Evolutionary conservation across 2,329 filamentous ascomycete genomes (phyloP).

Genomic region (Rhynchosporium graminicola): DNA sequence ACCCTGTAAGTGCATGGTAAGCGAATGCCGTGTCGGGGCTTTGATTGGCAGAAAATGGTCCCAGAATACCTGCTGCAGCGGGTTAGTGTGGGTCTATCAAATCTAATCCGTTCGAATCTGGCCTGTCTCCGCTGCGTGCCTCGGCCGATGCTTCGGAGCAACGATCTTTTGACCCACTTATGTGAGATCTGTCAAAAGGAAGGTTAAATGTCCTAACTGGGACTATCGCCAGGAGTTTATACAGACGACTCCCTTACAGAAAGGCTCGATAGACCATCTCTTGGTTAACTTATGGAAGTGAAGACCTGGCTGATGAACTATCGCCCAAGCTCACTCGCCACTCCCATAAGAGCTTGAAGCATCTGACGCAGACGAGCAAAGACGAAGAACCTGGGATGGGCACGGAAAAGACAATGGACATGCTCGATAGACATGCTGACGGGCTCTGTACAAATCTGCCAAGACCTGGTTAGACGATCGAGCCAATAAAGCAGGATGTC

Average conservation of each 20-base stretch:
- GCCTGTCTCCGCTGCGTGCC: neutral
- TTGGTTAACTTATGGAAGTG: neutral
- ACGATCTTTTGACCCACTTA: neutral
- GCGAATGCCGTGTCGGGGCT: neutral
- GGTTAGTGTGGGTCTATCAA: neutral
- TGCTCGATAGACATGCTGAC: neutral
- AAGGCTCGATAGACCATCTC: neutral
- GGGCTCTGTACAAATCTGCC: neutral
- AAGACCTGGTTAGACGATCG: neutral
- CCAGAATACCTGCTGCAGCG: neutral
- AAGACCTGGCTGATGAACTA: too few relatives aligned
- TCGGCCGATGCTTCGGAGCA: neutral
- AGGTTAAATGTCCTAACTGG: too few relatives aligned
- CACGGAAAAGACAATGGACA: too few relatives aligned
- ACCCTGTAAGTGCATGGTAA: neutral
- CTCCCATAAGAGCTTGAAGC: too few relatives aligned
- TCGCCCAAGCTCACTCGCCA: too few relatives aligned
- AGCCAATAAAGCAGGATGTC: neutral
- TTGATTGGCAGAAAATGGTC: neutral
- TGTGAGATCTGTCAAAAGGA: neutral
- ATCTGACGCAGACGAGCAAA: neutral
- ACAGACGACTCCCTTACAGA: too few relatives aligned
- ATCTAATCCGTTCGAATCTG: constrained; percentile 2
- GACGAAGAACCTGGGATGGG: neutral
- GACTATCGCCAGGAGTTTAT: too few relatives aligned